Evolutionary conservation across 78 protist genomes (phyloP).

Genomic region (Planoprotostelium fungivorum): DNA sequence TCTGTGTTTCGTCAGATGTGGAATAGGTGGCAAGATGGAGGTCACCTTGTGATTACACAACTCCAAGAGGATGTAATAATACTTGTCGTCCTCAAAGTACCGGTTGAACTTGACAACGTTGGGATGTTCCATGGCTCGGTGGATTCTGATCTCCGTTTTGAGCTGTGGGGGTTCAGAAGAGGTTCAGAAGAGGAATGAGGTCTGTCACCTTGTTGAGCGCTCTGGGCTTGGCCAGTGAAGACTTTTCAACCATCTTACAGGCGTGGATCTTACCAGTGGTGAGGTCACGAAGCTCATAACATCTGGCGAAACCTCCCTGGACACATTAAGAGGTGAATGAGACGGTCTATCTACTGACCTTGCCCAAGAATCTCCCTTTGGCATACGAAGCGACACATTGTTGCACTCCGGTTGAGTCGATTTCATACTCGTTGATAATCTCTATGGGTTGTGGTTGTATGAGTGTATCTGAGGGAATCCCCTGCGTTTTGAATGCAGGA

Average conservation of each 20-base stretch:
- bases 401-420: neutral
- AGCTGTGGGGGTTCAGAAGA: constrained; percentile 34
- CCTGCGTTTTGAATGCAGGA: too few species aligned
- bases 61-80: constrained; percentile 93
- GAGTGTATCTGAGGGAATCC: too few species aligned
- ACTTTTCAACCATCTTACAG: constrained; percentile 81
- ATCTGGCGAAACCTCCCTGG: constrained; percentile 93
- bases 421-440: neutral
- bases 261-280: constrained; percentile 73
- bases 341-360: neutral
- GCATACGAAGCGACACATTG: neutral
- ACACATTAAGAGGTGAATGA: neutral
- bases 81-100: constrained; percentile 82
- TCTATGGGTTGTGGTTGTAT: too few species aligned
- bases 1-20: constrained; percentile 5
- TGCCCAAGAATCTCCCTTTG: neutral
- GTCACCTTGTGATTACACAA: constrained; percentile 84
- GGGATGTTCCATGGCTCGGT: constrained; percentile 77
- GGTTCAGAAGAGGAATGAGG: neutral
- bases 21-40: neutral
- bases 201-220: constrained; percentile 58
- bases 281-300: constrained; percentile 71
- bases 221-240: constrained; percentile 69
- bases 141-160: constrained; percentile 89
- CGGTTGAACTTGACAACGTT: constrained; percentile 84